Base-by-base conservation (phyloP, 305 asterid genomes). In the Lippia alba region DNA sequence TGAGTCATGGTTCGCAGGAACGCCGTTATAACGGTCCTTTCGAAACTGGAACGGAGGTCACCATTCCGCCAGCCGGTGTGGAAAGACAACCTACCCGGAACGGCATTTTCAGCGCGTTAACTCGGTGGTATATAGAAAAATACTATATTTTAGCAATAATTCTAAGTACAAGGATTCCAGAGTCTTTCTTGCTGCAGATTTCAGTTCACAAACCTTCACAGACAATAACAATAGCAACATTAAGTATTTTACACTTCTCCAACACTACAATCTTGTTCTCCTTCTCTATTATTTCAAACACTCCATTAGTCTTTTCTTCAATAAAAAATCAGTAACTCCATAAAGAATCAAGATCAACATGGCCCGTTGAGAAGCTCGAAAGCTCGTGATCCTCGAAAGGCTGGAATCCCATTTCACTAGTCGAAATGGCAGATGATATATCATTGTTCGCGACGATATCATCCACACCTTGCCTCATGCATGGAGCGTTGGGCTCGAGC, bases 241-340 rank as follows among this genome's bases (percentile, higher is more conserved):
- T n/a, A n/a, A n/a, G n/a, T n/a, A n/a, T n/a, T 20, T 1, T n/a
- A 73, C 51, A 48, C 19, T 65, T 57, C 50, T 41, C 61, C 45
- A 24, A 24, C 30, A 24, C 30, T 24, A 16, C 9, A 39, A 20
- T 56, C 8, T 9, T 36, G 2, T 36, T n/a, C 66, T 49, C 60
- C 58, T 24, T 24, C 30, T 71, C 44, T 39, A 36, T 39, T 70
- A 65, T 71, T 71, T 51, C 59, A 19, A 45, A 39, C 54, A 14
- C 33, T 32, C 45, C 44, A 32, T 36, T 36, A 1, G 3, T 24
- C 30, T 61, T 62, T 2, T 49, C 46, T 20, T 2, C 4, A 44
- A 8, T 1, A 39, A 56, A 40, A 16, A 17, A 44, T 83, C 75
- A 82, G 66, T 85, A 89, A 65, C 80, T 66, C 96, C 96, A 89